A percentile compares a stretch with the other conserved stretches of the same genome.
These are phyloP conservation scores for Simmondsia chinensis DNA, from an alignment of 148 eudicot genomes.

Conservation along the genomic window DNA sequence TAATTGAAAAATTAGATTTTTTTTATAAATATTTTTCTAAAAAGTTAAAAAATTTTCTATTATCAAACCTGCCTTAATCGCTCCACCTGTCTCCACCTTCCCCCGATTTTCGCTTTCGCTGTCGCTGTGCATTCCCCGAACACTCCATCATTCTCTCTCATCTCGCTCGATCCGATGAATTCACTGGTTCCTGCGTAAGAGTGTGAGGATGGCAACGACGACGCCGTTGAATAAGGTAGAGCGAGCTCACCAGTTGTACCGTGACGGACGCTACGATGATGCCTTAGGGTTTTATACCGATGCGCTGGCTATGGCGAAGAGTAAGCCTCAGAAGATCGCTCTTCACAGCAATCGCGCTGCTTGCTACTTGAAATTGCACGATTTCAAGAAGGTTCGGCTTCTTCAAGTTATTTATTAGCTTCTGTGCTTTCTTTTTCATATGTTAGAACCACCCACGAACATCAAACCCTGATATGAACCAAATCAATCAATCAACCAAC, in stretches of 20 bases:
- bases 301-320: slow-evolving; percentile 61
- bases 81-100: no score
- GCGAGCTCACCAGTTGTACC: slow-evolving; percentile 81
- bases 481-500: no score
- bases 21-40: no score
- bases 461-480: no score
- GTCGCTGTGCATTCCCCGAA: no score
- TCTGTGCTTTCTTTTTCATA: not conserved
- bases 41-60: no score
- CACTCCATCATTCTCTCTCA: not conserved
- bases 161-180: not conserved
- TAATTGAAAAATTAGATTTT: no score
- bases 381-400: slow-evolving; percentile 54
- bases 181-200: not conserved
- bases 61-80: no score
- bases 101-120: no score
- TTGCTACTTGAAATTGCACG: slow-evolving; percentile 73
- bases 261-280: slow-evolving; percentile 56
- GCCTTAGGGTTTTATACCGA: slow-evolving; percentile 62
- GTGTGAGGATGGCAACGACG: slow-evolving; percentile 7
- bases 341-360: slow-evolving; percentile 98
- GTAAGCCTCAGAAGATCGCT: slow-evolving; percentile 78
- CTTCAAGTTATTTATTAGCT: not conserved
- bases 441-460: no score
- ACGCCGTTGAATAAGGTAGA: slow-evolving; percentile 62